These are phyloP conservation scores for Grifola frondosa DNA, from an alignment of 1,284 basidiomycete species.

Conservation along the genomic window DNA sequence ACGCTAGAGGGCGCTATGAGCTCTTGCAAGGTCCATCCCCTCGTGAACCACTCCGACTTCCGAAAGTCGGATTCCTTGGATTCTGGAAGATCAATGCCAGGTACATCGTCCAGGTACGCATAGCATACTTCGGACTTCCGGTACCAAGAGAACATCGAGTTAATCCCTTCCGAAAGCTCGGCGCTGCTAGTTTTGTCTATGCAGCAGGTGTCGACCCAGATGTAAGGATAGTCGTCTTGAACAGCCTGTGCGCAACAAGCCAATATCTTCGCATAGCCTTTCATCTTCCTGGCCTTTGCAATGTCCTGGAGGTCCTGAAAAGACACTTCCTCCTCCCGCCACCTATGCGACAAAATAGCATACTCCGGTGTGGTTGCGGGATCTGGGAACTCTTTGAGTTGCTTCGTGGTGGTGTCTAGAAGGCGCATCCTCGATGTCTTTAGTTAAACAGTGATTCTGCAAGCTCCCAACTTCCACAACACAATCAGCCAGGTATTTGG, in stretches of 20 bases:
- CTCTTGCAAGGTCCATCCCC: too few species aligned
- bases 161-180: conserved; percentile 7
- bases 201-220: conserved; percentile 11
- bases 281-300: conserved; percentile 2
- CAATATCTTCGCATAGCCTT: conserved; percentile 1
- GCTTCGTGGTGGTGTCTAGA: conserved; percentile 5
- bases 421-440: conserved; percentile 6
- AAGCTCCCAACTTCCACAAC: too few species aligned
- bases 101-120: conserved; percentile 8
- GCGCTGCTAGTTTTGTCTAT: conserved; percentile 11
- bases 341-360: conserved; percentile 19
- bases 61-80: too few species aligned
- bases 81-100: too few species aligned
- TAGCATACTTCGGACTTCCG: conserved; percentile 4
- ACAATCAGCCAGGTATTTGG: too few species aligned
- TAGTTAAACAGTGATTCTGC: too few species aligned
- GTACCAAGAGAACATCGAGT: conserved; percentile 9
- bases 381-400: conserved; percentile 3
- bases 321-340: conserved; percentile 14
- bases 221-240: background rate
- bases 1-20: too few species aligned
- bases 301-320: conserved; percentile 16
- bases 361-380: conserved; percentile 6
- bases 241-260: background rate
- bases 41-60: too few species aligned